Conservation (phyloP, 441 rosid genomes). For the Theobroma grandiflorum region DNA sequence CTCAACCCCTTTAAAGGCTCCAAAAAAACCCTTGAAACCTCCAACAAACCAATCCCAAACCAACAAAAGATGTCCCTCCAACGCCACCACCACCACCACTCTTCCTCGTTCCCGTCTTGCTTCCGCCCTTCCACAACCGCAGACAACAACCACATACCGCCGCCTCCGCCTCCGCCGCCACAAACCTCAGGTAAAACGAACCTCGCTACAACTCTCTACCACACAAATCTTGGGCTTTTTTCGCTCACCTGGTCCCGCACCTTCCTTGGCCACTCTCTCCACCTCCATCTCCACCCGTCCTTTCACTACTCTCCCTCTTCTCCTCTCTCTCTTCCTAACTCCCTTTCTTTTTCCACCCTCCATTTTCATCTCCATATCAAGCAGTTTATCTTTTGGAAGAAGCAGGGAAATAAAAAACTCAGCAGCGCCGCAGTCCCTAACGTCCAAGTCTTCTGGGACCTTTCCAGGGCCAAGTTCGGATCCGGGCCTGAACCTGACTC, state of each 20-base stretch:
- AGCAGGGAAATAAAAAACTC: slow-evolving; percentile 66
- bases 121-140: slow-evolving; percentile 57
- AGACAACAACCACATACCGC: slow-evolving; percentile 28
- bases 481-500: slow-evolving; percentile 82
- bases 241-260: slow-evolving; percentile 84
- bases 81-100: slow-evolving; percentile 26
- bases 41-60: not conserved
- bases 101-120: slow-evolving; percentile 64
- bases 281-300: slow-evolving; percentile 72
- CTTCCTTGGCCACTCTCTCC: slow-evolving; percentile 78
- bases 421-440: slow-evolving; percentile 26
- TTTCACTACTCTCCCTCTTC: slow-evolving; percentile 43
- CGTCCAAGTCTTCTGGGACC: slow-evolving; percentile 79
- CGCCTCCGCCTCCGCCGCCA: slow-evolving; percentile 39
- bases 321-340: slow-evolving; percentile 55
- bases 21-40: slow-evolving; percentile 19
- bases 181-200: slow-evolving; percentile 63
- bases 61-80: slow-evolving; percentile 48
- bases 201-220: slow-evolving; percentile 75
- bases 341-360: slow-evolving; percentile 55
- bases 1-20: not conserved
- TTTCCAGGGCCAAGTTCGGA: slow-evolving; percentile 75
- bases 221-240: slow-evolving; percentile 77
- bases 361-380: slow-evolving; percentile 74
- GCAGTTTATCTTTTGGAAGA: slow-evolving; percentile 78